A percentile compares a stretch with the other conserved stretches of the same genome.
Evolutionary conservation across 306 rosid genomes (phyloP).

Genomic region (Acacia confusa): DNA sequence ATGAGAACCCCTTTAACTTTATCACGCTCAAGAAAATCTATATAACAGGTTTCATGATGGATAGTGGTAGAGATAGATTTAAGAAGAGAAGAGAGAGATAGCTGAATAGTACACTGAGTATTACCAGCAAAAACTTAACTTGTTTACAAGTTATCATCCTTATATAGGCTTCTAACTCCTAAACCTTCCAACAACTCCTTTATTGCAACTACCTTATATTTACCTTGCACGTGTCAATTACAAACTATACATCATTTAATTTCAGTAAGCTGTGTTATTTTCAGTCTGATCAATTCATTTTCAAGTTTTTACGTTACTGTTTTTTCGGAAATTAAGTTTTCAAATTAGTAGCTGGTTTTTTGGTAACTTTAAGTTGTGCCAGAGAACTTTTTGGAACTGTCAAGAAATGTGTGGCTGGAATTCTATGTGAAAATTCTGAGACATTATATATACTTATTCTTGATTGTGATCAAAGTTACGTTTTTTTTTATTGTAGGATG

Average conservation of each 20-base stretch:
- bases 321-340: not conserved
- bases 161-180: not conserved
- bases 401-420: slow-evolving; percentile 1
- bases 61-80: not conserved
- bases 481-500: slow-evolving; percentile 58
- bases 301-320: not conserved
- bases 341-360: not conserved
- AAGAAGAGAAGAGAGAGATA: not conserved
- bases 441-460: slow-evolving; percentile 10
- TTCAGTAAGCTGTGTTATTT: not conserved
- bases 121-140: not conserved
- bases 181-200: not conserved
- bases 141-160: not conserved
- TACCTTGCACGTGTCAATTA: not conserved
- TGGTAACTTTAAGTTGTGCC: not conserved
- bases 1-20: not conserved
- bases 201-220: not conserved
- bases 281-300: slow-evolving; percentile 8
- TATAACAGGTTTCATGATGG: not conserved
- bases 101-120: not conserved
- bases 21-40: not conserved
- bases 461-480: slow-evolving; percentile 10
- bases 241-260: not conserved
- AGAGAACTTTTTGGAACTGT: not conserved
- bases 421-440: not conserved